A percentile compares a stretch with the other conserved stretches of the same genome.
Evolutionary conservation across 2,329 filamentous ascomycete species (phyloP).

Genomic region (Botrytis tulipae): DNA sequence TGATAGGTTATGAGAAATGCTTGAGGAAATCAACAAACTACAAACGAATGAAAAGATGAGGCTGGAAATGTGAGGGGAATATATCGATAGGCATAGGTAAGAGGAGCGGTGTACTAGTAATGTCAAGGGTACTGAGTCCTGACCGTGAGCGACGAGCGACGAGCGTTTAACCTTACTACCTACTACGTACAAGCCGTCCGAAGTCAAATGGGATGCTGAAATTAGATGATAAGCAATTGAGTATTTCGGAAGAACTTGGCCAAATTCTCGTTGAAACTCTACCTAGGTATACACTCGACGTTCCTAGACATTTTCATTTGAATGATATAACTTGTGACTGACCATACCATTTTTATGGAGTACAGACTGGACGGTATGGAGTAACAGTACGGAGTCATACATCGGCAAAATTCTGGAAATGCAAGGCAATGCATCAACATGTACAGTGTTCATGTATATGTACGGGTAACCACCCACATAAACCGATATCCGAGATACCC

Average conservation of each 20-base stretch:
- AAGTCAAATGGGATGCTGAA: background rate
- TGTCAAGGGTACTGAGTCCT: conserved; percentile 11
- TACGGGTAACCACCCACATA: background rate
- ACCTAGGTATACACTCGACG: background rate
- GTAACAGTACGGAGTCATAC: background rate
- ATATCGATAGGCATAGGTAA: background rate
- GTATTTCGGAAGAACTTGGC: background rate
- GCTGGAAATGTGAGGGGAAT: conserved; percentile 3
- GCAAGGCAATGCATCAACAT: conserved; percentile 7
- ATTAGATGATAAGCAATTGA: conserved; percentile 2
- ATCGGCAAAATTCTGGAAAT: conserved; percentile 13
- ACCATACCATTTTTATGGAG: background rate
- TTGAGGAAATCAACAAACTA: background rate
- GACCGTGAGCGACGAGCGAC: conserved; percentile 2
- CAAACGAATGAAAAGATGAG: conserved; percentile 21
- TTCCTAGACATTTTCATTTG: background rate
- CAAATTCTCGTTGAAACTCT: background rate
- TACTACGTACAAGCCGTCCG: background rate
- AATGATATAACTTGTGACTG: background rate
- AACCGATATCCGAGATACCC: conserved; percentile 7
- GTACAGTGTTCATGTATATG: conserved; percentile 8
- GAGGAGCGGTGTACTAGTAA: conserved; percentile 17
- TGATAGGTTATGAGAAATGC: background rate
- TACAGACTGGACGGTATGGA: background rate
- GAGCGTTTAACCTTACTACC: background rate